phyloP scores from a whole-genome alignment of 148 eudicot genomes.

The Rhododendron griersonianum region DNA sequence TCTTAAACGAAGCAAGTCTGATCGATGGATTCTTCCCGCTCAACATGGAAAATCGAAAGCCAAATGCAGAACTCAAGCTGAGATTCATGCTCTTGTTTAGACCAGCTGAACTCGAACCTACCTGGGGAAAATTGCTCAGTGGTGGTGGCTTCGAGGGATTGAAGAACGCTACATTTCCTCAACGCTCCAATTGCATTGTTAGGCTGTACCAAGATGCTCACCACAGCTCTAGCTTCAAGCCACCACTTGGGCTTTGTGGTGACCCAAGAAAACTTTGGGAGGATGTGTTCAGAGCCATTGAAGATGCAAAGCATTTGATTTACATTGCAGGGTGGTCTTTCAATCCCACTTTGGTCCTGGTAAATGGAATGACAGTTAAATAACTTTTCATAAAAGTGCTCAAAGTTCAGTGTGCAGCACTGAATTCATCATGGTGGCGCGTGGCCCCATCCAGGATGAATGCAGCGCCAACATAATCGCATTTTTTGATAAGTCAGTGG shows the following conservation, averaged over 20 bases:
- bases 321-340: conserved; percentile 97
- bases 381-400: neutral
- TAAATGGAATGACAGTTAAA: conserved; percentile 19
- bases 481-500: neutral
- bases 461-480: neutral
- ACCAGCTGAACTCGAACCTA: conserved; percentile 65
- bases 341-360: conserved; percentile 77
- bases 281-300: conserved; percentile 79
- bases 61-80: conserved; percentile 38
- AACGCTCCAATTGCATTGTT: conserved; percentile 59
- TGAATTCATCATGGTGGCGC: neutral
- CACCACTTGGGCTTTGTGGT: conserved; percentile 34
- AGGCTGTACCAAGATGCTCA: conserved; percentile 85
- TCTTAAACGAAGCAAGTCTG: conserved; percentile 51
- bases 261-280: conserved; percentile 80
- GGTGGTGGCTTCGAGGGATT: conserved; percentile 54
- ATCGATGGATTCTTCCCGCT: conserved; percentile 76
- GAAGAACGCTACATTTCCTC: conserved; percentile 68
- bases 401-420: neutral
- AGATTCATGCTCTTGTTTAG: conserved; percentile 82
- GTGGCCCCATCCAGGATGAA: neutral
- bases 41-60: conserved; percentile 39
- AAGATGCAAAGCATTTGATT: conserved; percentile 78
- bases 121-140: conserved; percentile 51
- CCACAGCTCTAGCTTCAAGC: conserved; percentile 52